Evolutionary conservation across 352 stramenopile genomes (phyloP), one percentile per base, ranked within the genome.

Genomic region (Nothophytophthora sp.): DNA sequence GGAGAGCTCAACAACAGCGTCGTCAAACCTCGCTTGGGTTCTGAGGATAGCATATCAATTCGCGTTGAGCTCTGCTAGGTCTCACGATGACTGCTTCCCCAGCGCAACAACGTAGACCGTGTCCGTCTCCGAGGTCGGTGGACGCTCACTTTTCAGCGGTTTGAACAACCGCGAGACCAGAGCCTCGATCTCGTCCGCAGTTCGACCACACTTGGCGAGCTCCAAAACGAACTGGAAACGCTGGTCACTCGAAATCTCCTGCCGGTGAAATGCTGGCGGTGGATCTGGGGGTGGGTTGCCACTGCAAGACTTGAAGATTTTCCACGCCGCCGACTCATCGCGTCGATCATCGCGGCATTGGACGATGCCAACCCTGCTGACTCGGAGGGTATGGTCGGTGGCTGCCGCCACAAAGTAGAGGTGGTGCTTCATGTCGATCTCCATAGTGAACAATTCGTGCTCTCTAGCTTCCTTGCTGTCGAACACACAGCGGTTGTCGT

Each of bases 181-280:
- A n/a, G n/a, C n/a, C 39, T 47, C 39, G 27, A 47, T 47, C 39
- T 35, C 39, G 39, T 47, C 39, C 5, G 39, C 39, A 6, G 23
- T 27, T n/a, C 20, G 29, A 5, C 39, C 39, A 25, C 32, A 23
- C 25, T 47, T 47, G 39, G n/a, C 27, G 1, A 47, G 39, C 24
- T 35, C 27, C 39, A 47, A 22, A 5, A 47, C 6, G 27, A 47
- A 47, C 10, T 47, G 29, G 29, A 35, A 35, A 15, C 29, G 29
- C 29, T 35, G 29, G 29, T 35, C 29, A 15, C 25, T 35, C 20
- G 39, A 34, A n/a, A 30, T 20, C 13, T 18, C 22, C 19, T 47
- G 39, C 23, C 39, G 24, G n/a, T 19, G 5, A 33, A 30, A 20
- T 2, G 6, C 29, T 8, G 24, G 38, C 8, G n/a, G n/a, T n/a